Percentiles rank a stretch among this genome's conserved stretches.
Evolutionary conservation across 192 early-diverging fungal species (phyloP).

Genomic region (Cetraspora pellucida): DNA sequence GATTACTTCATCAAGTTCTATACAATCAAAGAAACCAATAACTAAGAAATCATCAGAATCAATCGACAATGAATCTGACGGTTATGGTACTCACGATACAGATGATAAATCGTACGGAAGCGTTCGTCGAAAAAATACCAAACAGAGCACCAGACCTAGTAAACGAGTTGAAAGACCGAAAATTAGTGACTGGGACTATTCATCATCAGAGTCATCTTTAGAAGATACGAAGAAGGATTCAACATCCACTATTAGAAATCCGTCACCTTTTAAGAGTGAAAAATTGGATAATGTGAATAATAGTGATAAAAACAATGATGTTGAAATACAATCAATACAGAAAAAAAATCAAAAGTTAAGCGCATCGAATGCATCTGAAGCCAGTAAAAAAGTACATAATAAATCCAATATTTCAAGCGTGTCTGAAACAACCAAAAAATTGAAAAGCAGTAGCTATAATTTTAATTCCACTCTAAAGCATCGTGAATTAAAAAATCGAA

Average conservation of each 20-base stretch:
- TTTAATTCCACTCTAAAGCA: neutral
- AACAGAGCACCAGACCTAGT: neutral
- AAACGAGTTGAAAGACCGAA: neutral
- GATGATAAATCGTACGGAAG: neutral
- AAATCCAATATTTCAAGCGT: neutral
- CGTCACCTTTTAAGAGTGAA: neutral
- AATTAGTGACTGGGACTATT: conserved; percentile 21
- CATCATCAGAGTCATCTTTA: neutral
- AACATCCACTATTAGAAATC: neutral
- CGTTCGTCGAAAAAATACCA: neutral
- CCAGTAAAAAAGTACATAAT: neutral
- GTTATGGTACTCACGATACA: neutral
- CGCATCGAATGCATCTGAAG: neutral
- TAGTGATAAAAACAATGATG: neutral
- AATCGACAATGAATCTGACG: neutral
- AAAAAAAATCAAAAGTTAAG: neutral
- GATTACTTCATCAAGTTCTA: too few species aligned
- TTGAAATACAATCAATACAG: neutral
- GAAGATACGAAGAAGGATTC: neutral
- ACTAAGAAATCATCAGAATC: neutral
- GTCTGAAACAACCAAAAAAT: neutral
- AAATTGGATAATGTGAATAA: neutral
- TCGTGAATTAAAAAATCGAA: neutral
- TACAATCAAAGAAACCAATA: too few species aligned
- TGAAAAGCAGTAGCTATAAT: neutral